phyloP scores from a whole-genome alignment of 139 green algal genomes.

The Tetradesmus obliquus region DNA sequence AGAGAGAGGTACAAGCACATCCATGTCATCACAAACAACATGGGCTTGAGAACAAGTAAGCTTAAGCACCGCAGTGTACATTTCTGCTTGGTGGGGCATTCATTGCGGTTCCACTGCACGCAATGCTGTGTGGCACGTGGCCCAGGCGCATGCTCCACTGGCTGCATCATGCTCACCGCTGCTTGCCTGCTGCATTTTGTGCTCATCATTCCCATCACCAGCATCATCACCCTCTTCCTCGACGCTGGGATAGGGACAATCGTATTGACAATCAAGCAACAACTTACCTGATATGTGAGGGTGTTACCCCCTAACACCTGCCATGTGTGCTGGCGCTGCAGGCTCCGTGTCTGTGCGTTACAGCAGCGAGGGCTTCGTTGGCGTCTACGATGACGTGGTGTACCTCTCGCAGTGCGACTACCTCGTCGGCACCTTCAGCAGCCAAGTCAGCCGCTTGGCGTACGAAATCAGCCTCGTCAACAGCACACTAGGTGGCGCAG shows the following conservation, averaged over 20 bases:
- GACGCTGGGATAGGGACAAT: no score
- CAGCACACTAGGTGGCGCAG: background rate
- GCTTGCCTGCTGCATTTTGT: no score
- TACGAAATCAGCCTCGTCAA: slow-evolving; percentile 40
- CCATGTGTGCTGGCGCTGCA: background rate
- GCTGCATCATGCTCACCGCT: no score
- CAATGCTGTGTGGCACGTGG: background rate
- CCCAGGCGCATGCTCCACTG: no score
- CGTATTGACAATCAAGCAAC: no score
- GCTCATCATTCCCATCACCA: no score
- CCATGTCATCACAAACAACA: slow-evolving; percentile 24
- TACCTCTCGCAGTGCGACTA: slow-evolving; percentile 27
- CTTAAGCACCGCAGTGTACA: no score
- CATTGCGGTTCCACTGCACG: background rate
- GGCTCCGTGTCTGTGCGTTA: background rate
- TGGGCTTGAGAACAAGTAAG: background rate
- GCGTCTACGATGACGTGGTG: slow-evolving; percentile 41
- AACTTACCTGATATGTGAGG: no score
- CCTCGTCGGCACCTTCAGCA: slow-evolving; percentile 41
- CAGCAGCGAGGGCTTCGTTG: background rate
- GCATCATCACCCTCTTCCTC: no score
- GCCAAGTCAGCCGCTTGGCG: slow-evolving; percentile 29
- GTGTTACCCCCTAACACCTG: background rate
- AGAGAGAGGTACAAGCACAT: slow-evolving; percentile 30
- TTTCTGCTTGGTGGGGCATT: background rate